phyloP scores from a whole-genome alignment of 164 flowering plant genomes.

The Stephania japonica region DNA sequence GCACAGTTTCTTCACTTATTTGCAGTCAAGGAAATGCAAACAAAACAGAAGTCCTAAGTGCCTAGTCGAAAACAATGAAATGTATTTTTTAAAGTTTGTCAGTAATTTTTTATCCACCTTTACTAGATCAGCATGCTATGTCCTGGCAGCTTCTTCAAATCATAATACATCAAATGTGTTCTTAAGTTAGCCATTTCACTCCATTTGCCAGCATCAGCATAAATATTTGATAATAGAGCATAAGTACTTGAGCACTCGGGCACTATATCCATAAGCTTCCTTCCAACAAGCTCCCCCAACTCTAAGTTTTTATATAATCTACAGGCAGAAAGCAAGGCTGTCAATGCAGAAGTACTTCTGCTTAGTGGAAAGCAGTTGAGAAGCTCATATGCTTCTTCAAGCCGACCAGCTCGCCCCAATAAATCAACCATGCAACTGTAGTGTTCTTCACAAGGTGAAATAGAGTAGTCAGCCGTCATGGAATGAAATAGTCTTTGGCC shows the following conservation, averaged over 20 bases:
- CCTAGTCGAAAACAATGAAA: not conserved
- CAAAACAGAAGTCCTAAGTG: not conserved
- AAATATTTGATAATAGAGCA: constrained; percentile 14
- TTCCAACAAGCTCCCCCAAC: constrained; percentile 42
- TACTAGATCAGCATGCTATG: not conserved
- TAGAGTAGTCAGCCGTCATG: constrained; percentile 34
- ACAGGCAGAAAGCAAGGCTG: constrained; percentile 56
- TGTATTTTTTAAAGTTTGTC: not conserved
- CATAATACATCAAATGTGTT: not conserved
- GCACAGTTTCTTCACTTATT: too few relatives aligned
- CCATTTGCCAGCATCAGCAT: constrained; percentile 48
- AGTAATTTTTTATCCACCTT: too few relatives aligned
- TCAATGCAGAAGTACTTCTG: constrained; percentile 27
- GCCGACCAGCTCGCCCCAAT: constrained; percentile 52
- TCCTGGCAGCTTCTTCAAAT: constrained; percentile 1
- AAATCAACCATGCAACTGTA: constrained; percentile 61
- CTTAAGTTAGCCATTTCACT: constrained; percentile 25
- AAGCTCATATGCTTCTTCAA: constrained; percentile 48
- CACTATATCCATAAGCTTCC: constrained; percentile 28
- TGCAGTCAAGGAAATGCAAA: not conserved
- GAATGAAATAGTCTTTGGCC: constrained; percentile 37
- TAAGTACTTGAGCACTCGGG: constrained; percentile 24
- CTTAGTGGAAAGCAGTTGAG: constrained; percentile 26
- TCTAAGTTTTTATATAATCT: constrained; percentile 31
- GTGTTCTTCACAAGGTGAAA: constrained; percentile 44